phyloP scores from a whole-genome alignment of 2,329 filamentous ascomycete genomes.

The Paraphaeosphaeria sporulosa region DNA sequence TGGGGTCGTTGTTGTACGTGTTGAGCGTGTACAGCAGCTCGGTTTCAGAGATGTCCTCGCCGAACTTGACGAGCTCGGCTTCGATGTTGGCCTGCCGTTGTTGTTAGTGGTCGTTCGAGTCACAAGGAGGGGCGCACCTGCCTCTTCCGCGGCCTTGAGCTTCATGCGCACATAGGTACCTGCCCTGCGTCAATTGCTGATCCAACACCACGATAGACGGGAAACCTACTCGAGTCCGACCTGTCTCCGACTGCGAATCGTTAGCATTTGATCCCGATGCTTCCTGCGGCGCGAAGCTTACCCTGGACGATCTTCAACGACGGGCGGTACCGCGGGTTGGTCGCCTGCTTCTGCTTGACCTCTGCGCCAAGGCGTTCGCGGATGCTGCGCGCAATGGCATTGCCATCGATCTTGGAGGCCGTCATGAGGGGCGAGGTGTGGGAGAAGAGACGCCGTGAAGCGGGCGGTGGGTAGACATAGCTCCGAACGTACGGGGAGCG shows the following conservation, averaged over 20 bases:
- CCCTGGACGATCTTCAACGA: slow-evolving; percentile 95
- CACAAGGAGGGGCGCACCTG: slow-evolving; percentile 49
- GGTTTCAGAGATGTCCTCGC: slow-evolving; percentile 79
- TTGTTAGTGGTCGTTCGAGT: slow-evolving; percentile 5
- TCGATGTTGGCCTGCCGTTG: slow-evolving; percentile 81
- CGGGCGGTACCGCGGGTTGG: slow-evolving; percentile 87
- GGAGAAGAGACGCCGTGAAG: slow-evolving; percentile 52
- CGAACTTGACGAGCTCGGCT: slow-evolving; percentile 85
- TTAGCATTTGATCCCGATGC: slow-evolving; percentile 9
- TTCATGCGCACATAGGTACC: slow-evolving; percentile 99
- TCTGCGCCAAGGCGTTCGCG: slow-evolving; percentile 81
- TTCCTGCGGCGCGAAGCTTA: slow-evolving; percentile 52
- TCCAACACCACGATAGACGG: not conserved
- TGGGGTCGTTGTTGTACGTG: slow-evolving; percentile 83
- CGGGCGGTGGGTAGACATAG: slow-evolving; percentile 14
- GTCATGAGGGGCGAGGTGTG: slow-evolving; percentile 72
- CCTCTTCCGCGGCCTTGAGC: slow-evolving; percentile 93
- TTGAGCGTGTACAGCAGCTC: slow-evolving; percentile 86
- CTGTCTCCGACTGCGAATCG: slow-evolving; percentile 77
- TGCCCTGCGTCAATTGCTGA: slow-evolving; percentile 51
- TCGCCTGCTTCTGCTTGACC: slow-evolving; percentile 80
- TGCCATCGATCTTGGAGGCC: slow-evolving; percentile 93
- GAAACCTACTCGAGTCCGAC: slow-evolving; percentile 82
- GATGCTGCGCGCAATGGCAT: slow-evolving; percentile 90
- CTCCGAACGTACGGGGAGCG: slow-evolving; percentile 20